Base-by-base conservation (phyloP, 2,329 filamentous ascomycete species). In the Stachybotrys elegans region DNA sequence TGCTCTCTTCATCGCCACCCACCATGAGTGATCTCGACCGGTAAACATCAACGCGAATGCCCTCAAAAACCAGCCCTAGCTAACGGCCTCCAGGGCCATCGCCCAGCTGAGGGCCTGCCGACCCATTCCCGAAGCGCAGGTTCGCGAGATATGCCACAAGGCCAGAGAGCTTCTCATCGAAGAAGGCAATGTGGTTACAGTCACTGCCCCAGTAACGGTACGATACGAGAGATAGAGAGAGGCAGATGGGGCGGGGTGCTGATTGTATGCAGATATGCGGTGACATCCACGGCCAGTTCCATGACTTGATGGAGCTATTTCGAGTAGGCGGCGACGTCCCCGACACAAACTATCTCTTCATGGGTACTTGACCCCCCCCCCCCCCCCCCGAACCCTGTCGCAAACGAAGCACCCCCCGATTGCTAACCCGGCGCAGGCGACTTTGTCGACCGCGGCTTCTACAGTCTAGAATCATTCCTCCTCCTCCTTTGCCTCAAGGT, bases 381-480 rank as follows among this genome's bases (percentile, higher is more conserved):
- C 4, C 22, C 25, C 12, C n/a, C n/a, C n/a, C n/a, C n/a, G n/a
- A n/a, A n/a, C n/a, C n/a, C n/a, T n/a, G n/a, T n/a, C n/a, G n/a
- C n/a, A n/a, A n/a, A n/a, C n/a, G n/a, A n/a, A n/a, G n/a, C n/a
- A n/a, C n/a, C n/a, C n/a, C n/a, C n/a, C n/a, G n/a, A n/a, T n/a
- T n/a, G n/a, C n/a, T n/a, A n/a, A n/a, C n/a, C n/a, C n/a, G n/a
- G n/a, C n/a, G n/a, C 51, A 89, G 86, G 92, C 62, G 92, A 98
- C 67, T 98, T 96, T 58, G 92, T 98, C 61, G 92, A 98, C 67
- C 88, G 92, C 75, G 93, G 93, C 52, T 98, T 96, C 76, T 98
- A 97, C 75, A 96, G 91, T 22, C 90, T 98, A 55, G 93, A 98
- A 77, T 97, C 93, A 6, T 91, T 98, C 55, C 95, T 92, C 16